Evolutionary conservation across 139 green algal genomes (phyloP), one percentile per base, ranked within the genome.

Genomic region (Volvox africanus): DNA sequence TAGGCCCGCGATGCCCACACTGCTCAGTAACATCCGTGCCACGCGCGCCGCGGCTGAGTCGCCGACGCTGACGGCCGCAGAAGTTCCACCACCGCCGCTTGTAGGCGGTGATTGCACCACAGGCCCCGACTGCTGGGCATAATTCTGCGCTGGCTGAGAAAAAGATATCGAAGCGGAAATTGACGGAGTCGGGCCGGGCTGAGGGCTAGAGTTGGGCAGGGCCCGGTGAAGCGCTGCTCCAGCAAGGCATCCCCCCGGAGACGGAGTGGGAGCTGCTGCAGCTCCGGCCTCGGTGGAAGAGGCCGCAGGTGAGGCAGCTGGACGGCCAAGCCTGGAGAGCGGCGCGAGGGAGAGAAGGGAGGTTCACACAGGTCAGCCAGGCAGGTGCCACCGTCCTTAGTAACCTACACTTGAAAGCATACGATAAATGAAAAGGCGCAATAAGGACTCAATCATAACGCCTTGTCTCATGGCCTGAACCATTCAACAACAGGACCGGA

Each of bases 1-100:
- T 12, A 79, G 13, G 55, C 36, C 50, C 6, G 16, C 5, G 21
- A 68, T 17, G 55, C 81, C 79, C 79, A 67, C 37, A 36, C 79
- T 85, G 37, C 79, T 85, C 79, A 85, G 79, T 36, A 85, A 36
- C 37, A 69, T 44, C 36, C 35, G 37, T 24, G 79, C 77, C 32
- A 61, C 14, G 16, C 6, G 33, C 33, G 14, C 77, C 55, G 37
- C 2, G 37, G 82, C 68, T 37, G 33, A 36, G 36, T 50, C 69
- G 67, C 9, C 35, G 79, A 33, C 86, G 50, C 20, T 12, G 28
- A 37, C 62, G 62, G 65, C 36, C 9, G 28, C 24, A 35, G 44
- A 12, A 50, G 37, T 61, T 14, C 22, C 71, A 30, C 71, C 32
- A 14, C 71, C 71, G 71, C 26, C 14, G 20, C 2, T 35, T 35